phyloP scores from a whole-genome alignment of 768 basidiomycete genomes.

The Chalciporus chontae region DNA sequence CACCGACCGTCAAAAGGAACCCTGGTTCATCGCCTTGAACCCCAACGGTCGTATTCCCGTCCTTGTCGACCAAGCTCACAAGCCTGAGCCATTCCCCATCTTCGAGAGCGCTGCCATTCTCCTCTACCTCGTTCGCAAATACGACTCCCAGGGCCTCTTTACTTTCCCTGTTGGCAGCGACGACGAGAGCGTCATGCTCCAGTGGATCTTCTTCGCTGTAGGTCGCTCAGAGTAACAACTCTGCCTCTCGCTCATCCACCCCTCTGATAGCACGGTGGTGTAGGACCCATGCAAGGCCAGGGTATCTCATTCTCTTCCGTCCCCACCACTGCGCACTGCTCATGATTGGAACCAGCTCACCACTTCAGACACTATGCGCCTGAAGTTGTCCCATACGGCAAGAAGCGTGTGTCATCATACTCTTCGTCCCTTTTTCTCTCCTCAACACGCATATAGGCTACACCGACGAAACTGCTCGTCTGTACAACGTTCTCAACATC shows the following conservation, averaged over 20 bases:
- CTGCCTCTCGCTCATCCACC: not conserved
- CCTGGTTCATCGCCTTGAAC: slow-evolving; percentile 73
- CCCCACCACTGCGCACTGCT: slow-evolving; percentile 7
- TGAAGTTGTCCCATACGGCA: slow-evolving; percentile 66
- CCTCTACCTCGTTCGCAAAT: slow-evolving; percentile 77
- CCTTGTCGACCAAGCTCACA: slow-evolving; percentile 55
- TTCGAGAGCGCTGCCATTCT: slow-evolving; percentile 83
- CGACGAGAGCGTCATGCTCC: slow-evolving; percentile 67
- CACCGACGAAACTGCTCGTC: slow-evolving; percentile 73
- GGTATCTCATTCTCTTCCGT: slow-evolving; percentile 11
- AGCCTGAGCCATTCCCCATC: slow-evolving; percentile 53
- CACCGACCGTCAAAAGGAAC: slow-evolving; percentile 75
- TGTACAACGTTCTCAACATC: slow-evolving; percentile 81
- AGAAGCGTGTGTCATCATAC: slow-evolving; percentile 45
- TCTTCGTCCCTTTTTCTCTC: not conserved
- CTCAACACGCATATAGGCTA: slow-evolving; percentile 49
- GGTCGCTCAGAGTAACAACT: slow-evolving; percentile 9
- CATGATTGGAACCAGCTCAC: slow-evolving; percentile 40
- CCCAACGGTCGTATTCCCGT: slow-evolving; percentile 74
- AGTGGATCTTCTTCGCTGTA: slow-evolving; percentile 87
- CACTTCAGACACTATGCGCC: slow-evolving; percentile 67
- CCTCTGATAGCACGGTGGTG: slow-evolving; percentile 59
- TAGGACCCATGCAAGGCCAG: slow-evolving; percentile 90
- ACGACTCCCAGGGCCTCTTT: slow-evolving; percentile 73
- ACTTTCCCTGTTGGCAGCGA: slow-evolving; percentile 58